Evolutionary conservation across 371 early-diverging fungal species (phyloP), one percentile per base, ranked within the genome.

Genomic region (Smittium culicis): DNA sequence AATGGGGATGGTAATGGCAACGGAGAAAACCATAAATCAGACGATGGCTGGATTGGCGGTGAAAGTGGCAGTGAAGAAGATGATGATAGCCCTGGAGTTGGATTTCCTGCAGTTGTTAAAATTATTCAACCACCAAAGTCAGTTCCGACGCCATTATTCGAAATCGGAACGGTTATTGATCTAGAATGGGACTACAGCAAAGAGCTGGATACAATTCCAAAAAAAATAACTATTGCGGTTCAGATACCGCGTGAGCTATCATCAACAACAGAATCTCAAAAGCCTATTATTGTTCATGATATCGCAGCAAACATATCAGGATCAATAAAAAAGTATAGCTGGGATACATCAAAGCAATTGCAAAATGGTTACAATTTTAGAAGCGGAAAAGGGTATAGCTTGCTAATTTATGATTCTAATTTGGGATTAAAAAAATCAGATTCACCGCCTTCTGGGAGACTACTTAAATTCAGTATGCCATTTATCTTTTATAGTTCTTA

Each of bases 391-490:
- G 77, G 77, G 1, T 76, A 76, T 69, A 71, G 67, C 69, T 34
- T 76, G 67, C 72, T 35, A 61, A 77, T 76, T 35, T 74, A 74
- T 60, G 77, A 76, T 62, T 66, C 77, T 64, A 69, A 75, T 64
- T 67, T 76, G 64, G 77, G 77, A 14, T 77, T 74, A 70, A 71
- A 70, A 14, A 76, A 73, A 69, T 72, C 77, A 70, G 77, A 73
- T 1, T 67, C 64, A 8, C 75, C 75, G 3, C 69, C 64, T 60
- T 64, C 77, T 8, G 77, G 77, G 24, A 61, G 68, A 58, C 63
- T 76, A 56, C 73, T 75, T 65, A 74, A 76, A 73, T 76, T 77
- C 64, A 77, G 69, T 71, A 65, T 76, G n/a, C 77, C 77, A 31
- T 73, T 76, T 55, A 71, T 76, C 35, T 73, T 76, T 76, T 76